Evolutionary conservation across 371 early-diverging fungal genomes (phyloP), one percentile per base, ranked within the genome.

Genomic region (Apophysomyces variabilis): DNA sequence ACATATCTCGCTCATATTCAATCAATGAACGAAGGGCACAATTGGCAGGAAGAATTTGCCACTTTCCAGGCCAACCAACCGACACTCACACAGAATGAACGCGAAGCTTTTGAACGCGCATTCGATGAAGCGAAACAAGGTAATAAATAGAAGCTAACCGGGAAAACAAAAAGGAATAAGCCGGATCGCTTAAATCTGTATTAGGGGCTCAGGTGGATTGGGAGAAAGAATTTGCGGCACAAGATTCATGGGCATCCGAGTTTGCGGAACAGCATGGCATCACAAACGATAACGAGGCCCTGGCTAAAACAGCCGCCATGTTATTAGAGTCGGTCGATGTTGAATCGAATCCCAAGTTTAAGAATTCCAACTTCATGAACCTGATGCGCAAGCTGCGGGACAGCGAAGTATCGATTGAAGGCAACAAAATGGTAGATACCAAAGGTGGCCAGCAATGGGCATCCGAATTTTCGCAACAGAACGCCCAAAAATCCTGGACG

Each of bases 371-470:
- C 50, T 98, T 98, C 68, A 76, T 97, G 84, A 84, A 85, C 18
- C 85, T 98, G 70, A 96, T 98, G 95, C 85, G 93, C 47, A 85
- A 93, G 62, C 76, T 98, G 56, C 87, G 94, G 72, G 94, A 98
- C 73, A 87, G 90, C 36, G 90, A 96, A 74, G 85, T 94, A 0
- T 85, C 86, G 3, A 91, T 97, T 59, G 93, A 92, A 72, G 94
- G 92, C 45, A 89, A 93, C 75, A 91, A 93, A 72, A 79, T 95
- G 38, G 93, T 95, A 43, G 68, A 68, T 32, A 70, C 62, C 32
- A 62, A 54, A 43, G 61, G 61, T 16, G 66, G 71, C 2, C 32
- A 26, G 32, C 66, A 70, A 56, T 80, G 82, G 82, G 77, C 81
- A 18, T 62, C 75, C 5, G 80, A 85, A 21, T 83, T 76, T 63